Evolutionary conservation across 208 protist species (phyloP).

Genomic region (Leishmania braziliensis): DNA sequence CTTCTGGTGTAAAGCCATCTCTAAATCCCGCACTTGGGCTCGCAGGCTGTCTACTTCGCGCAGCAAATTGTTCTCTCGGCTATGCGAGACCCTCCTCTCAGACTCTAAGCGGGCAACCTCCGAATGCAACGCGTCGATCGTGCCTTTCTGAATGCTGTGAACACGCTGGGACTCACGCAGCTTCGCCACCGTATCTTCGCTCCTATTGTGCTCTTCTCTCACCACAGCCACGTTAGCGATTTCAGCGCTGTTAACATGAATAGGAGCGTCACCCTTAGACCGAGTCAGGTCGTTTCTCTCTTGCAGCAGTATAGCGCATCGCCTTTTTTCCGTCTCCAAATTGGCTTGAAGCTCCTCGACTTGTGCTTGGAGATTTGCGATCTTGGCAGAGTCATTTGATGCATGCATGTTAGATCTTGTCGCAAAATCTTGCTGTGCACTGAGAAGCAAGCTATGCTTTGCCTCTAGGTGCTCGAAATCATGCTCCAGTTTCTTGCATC

Average conservation of each 20-base stretch:
- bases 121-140: constrained; percentile 21
- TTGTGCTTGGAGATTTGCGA: constrained; percentile 50
- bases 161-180: constrained; percentile 23
- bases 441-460: constrained; percentile 67
- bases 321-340: constrained; percentile 25
- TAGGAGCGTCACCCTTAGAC: not conserved
- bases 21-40: constrained; percentile 22
- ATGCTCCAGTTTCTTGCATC: constrained; percentile 46
- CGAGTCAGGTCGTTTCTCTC: not conserved
- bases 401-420: constrained; percentile 31
- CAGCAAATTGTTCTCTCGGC: not conserved
- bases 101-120: constrained; percentile 21
- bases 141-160: constrained; percentile 20
- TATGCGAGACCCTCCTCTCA: constrained; percentile 7
- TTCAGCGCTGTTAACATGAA: not conserved
- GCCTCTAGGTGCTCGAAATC: constrained; percentile 64
- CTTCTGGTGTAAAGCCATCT: constrained; percentile 27
- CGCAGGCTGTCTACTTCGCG: constrained; percentile 21
- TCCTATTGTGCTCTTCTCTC: not conserved
- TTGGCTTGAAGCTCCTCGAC: constrained; percentile 32
- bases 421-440: constrained; percentile 35
- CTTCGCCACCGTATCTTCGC: constrained; percentile 1
- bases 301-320: not conserved
- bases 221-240: not conserved
- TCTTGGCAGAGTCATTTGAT: constrained; percentile 42